These are phyloP conservation scores for Mediolabrus comicus DNA, from an alignment of 108 stramenopile genomes.

Conservation along the genomic window DNA sequence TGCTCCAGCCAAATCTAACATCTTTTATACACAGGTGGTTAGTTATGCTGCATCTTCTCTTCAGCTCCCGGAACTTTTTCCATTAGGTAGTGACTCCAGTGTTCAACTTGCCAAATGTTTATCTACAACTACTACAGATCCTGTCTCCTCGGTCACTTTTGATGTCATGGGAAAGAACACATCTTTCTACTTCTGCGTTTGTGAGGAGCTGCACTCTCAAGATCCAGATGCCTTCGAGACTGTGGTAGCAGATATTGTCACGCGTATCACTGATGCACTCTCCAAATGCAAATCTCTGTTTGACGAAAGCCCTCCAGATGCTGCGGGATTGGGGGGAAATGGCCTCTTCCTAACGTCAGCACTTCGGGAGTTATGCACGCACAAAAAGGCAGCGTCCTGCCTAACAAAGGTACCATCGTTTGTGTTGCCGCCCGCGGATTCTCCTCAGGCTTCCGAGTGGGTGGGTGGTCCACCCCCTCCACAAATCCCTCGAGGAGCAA, in stretches of 20 bases:
- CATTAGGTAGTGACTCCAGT: slow-evolving; percentile 50
- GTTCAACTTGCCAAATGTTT: slow-evolving; percentile 62
- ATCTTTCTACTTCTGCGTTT: slow-evolving; percentile 68
- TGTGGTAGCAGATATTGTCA: slow-evolving; percentile 50
- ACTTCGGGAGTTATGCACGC: slow-evolving; percentile 57
- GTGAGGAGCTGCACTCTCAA: slow-evolving; percentile 72
- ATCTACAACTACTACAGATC: slow-evolving; percentile 40
- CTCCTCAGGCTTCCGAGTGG: slow-evolving; percentile 54
- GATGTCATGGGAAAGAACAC: slow-evolving; percentile 56
- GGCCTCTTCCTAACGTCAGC: slow-evolving; percentile 59
- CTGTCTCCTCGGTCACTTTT: slow-evolving; percentile 59
- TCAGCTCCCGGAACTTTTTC: slow-evolving; percentile 78
- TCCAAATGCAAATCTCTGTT: slow-evolving; percentile 50
- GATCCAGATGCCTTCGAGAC: slow-evolving; percentile 51
- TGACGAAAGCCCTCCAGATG: slow-evolving; percentile 23
- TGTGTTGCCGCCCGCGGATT: slow-evolving; percentile 56
- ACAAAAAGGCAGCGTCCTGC: slow-evolving; percentile 70
- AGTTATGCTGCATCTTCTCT: slow-evolving; percentile 76
- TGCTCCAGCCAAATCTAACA: not conserved
- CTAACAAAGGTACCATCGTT: slow-evolving; percentile 53
- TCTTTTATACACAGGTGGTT: slow-evolving; percentile 51
- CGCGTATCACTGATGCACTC: slow-evolving; percentile 30
- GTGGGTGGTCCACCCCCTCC: slow-evolving; percentile 49
- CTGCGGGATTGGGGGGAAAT: slow-evolving; percentile 23
- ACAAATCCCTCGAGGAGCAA: slow-evolving; percentile 29